Conservation (phyloP, 371 early-diverging fungal genomes). For the Mortierella sp. region DNA sequence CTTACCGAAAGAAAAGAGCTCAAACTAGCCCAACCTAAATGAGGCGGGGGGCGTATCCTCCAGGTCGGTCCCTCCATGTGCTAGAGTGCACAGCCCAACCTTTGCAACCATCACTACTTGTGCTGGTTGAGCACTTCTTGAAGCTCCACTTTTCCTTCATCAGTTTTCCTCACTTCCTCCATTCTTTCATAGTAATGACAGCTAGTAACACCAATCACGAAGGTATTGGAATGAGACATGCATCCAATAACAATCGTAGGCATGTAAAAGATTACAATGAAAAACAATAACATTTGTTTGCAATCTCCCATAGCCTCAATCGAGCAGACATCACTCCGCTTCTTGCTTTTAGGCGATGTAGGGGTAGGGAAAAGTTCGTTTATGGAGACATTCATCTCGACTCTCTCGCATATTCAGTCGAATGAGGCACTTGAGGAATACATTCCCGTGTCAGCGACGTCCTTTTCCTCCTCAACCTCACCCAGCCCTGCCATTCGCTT, state of each 20-base stretch:
- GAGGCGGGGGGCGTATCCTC: not conserved
- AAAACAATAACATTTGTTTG: not conserved
- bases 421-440: constrained; percentile 24
- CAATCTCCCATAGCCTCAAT: not conserved
- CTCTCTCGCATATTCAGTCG: constrained; percentile 30
- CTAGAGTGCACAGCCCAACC: not conserved
- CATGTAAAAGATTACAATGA: no score
- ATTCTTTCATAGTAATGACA: not conserved
- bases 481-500: constrained; percentile 21
- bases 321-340: constrained; percentile 31
- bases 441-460: constrained; percentile 16
- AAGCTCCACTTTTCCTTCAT: not conserved
- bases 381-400: constrained; percentile 42
- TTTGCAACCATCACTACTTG: not conserved
- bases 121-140: not conserved
- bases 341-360: constrained; percentile 46
- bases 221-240: not conserved
- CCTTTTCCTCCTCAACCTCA: constrained; percentile 7
- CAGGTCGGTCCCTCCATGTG: not conserved
- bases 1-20: no score
- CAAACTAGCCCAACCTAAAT: no score
- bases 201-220: not conserved
- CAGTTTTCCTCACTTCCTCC: not conserved
- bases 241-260: no score
- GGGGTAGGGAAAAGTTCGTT: constrained; percentile 49